Evolutionary conservation across 2,329 filamentous ascomycete genomes (phyloP), one percentile per base, ranked within the genome.

Genomic region (Talaromyces atroroseus): DNA sequence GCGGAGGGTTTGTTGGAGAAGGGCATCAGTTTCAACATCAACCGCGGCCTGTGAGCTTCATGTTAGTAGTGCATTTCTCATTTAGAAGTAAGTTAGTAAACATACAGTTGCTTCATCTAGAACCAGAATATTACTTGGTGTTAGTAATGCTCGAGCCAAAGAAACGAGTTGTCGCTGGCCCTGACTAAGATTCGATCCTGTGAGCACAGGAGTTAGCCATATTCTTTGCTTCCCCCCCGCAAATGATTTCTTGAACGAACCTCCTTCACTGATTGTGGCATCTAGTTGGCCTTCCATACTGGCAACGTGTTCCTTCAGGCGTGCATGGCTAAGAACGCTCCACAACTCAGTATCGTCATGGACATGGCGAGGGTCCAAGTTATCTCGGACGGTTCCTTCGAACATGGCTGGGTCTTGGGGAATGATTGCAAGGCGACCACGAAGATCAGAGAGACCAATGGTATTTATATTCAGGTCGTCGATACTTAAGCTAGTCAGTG

Each of bases 331-430:
- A 60, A 96, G 80, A 59, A 95, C 92, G 69, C 89, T 95, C 94
- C 94, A 99, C 34, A 99, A 80, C 70, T 97, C 94, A 5, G 92
- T 96, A 73, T 99, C 95, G 73, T 96, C 92, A 68, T 96, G 92
- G 54, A 95, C 90, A 70, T 96, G 89, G 26, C 88, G 90, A 23
- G 95, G 95, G 70, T 99, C 94, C 40, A 97, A 82, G 68, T 99
- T 99, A 74, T 99, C 94, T 63, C 94, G 85, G 61, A 99, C 83
- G 8, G 88, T 92, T 51, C 92, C 92, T 73, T 95, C 90, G 66
- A 99, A 99, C 60, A 99, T 83, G 61, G 92, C 92, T 29, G 94
- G 92, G 74, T 99, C 95, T 71, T 99, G 94, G 4, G 95, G 94
- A 63, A 99, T 99, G 67, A 99, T 99, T 54, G 94, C 92, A 49